A percentile compares a stretch with the other conserved stretches of the same genome.
Evolutionary conservation across 371 early-diverging fungal species (phyloP).

Genomic region (Fennellomyces sp.): DNA sequence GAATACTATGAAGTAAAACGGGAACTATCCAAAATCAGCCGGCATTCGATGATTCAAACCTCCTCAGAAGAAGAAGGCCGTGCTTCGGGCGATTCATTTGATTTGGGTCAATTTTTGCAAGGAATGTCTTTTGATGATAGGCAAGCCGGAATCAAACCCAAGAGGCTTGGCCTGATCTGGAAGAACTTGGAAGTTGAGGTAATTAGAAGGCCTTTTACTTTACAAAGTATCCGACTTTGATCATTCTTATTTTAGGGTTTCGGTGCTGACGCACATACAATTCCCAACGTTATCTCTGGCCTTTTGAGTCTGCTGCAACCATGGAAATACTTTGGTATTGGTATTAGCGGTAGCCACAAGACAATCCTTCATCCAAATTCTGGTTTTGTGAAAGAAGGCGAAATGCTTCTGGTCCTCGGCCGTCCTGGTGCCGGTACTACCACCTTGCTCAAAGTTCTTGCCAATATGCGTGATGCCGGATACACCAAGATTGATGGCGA

Average conservation of each 20-base stretch:
- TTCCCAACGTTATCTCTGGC: constrained; percentile 16
- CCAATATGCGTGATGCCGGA: constrained; percentile 42
- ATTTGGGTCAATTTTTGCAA: constrained; percentile 20
- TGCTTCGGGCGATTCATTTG: constrained; percentile 11
- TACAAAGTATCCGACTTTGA: too few relatives aligned
- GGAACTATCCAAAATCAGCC: constrained; percentile 12
- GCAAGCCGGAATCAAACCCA: constrained; percentile 24
- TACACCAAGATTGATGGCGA: constrained; percentile 39
- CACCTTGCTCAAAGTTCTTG: constrained; percentile 44
- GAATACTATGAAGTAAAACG: constrained; percentile 20
- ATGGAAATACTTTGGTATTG: constrained; percentile 13
- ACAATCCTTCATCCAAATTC: constrained; percentile 31
- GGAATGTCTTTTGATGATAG: constrained; percentile 6
- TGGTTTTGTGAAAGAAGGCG: constrained; percentile 50
- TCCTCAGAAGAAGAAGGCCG: constrained; percentile 14
- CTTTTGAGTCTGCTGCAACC: background rate
- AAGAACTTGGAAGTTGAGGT: constrained; percentile 34
- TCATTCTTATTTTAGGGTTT: too few relatives aligned
- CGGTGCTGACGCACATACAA: constrained; percentile 25
- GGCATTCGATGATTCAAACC: background rate
- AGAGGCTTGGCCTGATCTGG: constrained; percentile 40
- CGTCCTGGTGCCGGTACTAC: constrained; percentile 54
- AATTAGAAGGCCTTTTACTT: too few relatives aligned
- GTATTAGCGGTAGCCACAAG: background rate
- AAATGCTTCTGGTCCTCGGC: constrained; percentile 58